Conservation (phyloP, 345 rosid genomes). For the Acer negundo region DNA sequence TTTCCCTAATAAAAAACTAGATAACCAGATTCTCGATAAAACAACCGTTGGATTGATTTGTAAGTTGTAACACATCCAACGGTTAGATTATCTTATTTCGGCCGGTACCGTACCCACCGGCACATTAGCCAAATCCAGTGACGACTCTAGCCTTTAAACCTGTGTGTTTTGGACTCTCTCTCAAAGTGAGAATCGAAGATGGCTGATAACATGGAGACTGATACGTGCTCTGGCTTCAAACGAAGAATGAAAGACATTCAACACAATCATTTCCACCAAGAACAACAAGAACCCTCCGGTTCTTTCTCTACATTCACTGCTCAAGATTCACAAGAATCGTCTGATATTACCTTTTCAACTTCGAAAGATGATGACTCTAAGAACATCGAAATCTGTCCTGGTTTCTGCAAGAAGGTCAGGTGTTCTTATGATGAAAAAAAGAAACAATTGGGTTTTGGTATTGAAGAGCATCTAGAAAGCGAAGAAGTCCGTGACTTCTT, state of each 20-base stretch:
- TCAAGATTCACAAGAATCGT: conserved; percentile 21
- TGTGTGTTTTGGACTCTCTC: background rate
- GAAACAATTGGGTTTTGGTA: conserved; percentile 22
- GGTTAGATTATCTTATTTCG: too few relatives aligned
- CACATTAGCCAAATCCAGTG: too few relatives aligned
- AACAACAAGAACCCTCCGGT: conserved; percentile 6
- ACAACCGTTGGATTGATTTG: too few relatives aligned
- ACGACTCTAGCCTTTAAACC: background rate
- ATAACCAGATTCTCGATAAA: too few relatives aligned
- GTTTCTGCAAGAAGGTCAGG: conserved; percentile 20
- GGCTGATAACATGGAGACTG: conserved; percentile 22
- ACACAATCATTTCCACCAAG: background rate
- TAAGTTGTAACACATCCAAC: too few relatives aligned
- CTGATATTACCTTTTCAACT: conserved; percentile 14
- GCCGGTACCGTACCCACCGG: background rate
- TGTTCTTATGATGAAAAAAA: conserved; percentile 25
- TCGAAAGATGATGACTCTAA: conserved; percentile 19
- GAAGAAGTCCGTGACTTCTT: conserved; percentile 22
- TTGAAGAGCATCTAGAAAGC: conserved; percentile 31
- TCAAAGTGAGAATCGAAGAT: background rate
- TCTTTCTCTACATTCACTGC: background rate
- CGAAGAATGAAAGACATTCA: conserved; percentile 19
- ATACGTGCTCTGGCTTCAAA: conserved; percentile 16
- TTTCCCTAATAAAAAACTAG: too few relatives aligned
- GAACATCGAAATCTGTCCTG: conserved; percentile 23